A percentile compares a stretch with the other conserved stretches of the same genome.
Evolutionary conservation across 106 monocot species (phyloP).

Genomic region (Ottelia alismoides): DNA sequence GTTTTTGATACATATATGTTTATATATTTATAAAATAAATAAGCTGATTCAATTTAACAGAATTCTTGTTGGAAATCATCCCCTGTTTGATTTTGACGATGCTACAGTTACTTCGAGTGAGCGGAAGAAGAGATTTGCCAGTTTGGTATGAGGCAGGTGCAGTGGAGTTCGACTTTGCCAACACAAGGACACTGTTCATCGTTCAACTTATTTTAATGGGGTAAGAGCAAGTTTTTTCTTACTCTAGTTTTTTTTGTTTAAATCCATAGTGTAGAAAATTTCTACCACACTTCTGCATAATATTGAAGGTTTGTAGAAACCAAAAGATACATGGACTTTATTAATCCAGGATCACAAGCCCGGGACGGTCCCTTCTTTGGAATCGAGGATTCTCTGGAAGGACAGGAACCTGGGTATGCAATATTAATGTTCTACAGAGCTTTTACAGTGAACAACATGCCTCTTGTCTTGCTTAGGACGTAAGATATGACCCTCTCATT

Average conservation of each 20-base stretch:
- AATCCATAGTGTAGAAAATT: too few species aligned
- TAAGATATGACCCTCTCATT: too few species aligned
- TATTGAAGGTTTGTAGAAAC: constrained; percentile 65
- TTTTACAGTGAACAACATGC: too few species aligned
- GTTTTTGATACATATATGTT: neutral
- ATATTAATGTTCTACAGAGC: too few species aligned
- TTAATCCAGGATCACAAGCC: constrained; percentile 84
- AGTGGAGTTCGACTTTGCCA: constrained; percentile 56
- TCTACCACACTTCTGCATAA: neutral
- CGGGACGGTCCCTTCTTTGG: constrained; percentile 70
- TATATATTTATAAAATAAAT: neutral
- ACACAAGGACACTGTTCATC: constrained; percentile 51
- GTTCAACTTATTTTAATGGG: constrained; percentile 82
- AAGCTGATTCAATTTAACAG: neutral
- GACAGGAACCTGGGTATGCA: constrained; percentile 64
- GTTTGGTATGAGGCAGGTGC: constrained; percentile 95
- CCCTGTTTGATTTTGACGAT: neutral
- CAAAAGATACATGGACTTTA: constrained; percentile 84
- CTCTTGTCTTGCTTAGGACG: too few species aligned
- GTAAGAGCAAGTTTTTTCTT: constrained; percentile 18
- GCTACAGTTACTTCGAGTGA: constrained; percentile 57
- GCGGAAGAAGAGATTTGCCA: constrained; percentile 53
- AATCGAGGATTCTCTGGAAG: constrained; percentile 68
- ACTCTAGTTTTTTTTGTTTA: neutral
- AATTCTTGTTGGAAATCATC: too few species aligned